Base-by-base conservation (phyloP, 257 asterid species). In the Petunia secreta region DNA sequence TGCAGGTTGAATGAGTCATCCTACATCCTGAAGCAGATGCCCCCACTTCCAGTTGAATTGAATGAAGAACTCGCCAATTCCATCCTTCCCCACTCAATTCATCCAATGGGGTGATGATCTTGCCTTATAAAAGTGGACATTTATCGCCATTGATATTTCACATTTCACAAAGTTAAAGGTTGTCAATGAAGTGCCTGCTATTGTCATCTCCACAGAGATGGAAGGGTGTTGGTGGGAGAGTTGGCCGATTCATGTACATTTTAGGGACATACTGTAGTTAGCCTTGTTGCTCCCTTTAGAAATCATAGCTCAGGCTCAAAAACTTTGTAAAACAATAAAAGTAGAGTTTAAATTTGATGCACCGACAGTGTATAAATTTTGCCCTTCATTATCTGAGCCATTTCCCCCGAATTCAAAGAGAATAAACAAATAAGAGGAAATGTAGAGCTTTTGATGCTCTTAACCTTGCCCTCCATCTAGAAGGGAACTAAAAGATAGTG, bases 1-100 rank as follows among this genome's bases (percentile, higher is more conserved):
- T 82, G 79, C 95, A 93, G 98, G 87, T 80, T 93, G 84, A 85
- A 90, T 78, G 93, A 85, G 85, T 90, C 88, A 84, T 62, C 88
- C 80, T 15, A 68, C 80, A 37, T 44, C 50, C 79, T 88, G 89
- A 90, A 86, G 93, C 90, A 87, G 83, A 89, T 93, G 97, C 91
- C 93, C 2, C 90, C 91, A 52, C 91, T 94, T 37, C 92, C 94
- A 0, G 87, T 84, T 2, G 87, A 86, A 79, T 60, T 91, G 87
- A 84, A 92, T 65, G 94, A 89, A 80, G 94, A 92, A 78, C 89
- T 91, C n/a, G 95, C 97, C 8, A 87, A 88, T 83, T 84, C 93
- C 76, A 82, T 93, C 66, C 96, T 94, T 76, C 92, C 92, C 37
- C 87, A 82, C 9, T 65, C 91, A 5, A 75, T 79, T 79, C 82